A percentile compares a stretch with the other conserved stretches of the same genome.
phyloP scores from a whole-genome alignment of 257 asterid species.

The Euphrasia confusa region DNA sequence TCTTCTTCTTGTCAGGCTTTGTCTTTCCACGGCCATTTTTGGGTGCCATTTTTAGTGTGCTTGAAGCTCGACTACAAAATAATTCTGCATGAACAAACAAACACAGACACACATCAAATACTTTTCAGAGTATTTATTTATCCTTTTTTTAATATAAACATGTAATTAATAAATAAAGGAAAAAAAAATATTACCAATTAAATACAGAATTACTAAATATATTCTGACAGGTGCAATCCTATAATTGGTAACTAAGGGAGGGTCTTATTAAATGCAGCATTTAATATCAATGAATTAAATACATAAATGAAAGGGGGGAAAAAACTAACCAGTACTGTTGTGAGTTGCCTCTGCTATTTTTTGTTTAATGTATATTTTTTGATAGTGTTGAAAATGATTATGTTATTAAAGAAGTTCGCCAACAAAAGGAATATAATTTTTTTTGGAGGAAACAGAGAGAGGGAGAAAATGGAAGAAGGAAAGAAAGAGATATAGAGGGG shows the following conservation, averaged over 20 bases:
- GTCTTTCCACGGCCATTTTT: constrained; percentile 85
- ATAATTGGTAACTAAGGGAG: constrained; percentile 4
- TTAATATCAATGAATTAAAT: constrained; percentile 25
- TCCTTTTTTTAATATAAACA: neutral
- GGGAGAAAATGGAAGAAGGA: constrained; percentile 11
- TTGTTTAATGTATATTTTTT: neutral
- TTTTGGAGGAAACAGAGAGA: constrained; percentile 16
- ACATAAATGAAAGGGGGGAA: neutral
- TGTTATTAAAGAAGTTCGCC: constrained; percentile 25
- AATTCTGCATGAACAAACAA: constrained; percentile 20
- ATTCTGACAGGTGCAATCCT: constrained; percentile 12
- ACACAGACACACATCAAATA: neutral
- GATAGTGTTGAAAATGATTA: constrained; percentile 22
- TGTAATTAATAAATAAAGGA: neutral
- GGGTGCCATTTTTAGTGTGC: constrained; percentile 65
- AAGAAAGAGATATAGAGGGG: constrained; percentile 9
- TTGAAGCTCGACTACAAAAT: constrained; percentile 21
- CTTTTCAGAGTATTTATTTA: neutral
- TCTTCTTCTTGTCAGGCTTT: constrained; percentile 92
- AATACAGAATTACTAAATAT: neutral
- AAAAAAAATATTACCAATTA: neutral
- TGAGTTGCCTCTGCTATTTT: constrained; percentile 28
- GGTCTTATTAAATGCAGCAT: constrained; percentile 42
- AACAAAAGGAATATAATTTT: constrained; percentile 19
- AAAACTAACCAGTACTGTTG: constrained; percentile 17